These are phyloP conservation scores for Dactylonectria macrodidyma DNA, from an alignment of 2,329 filamentous ascomycete genomes.

Conservation along the genomic window DNA sequence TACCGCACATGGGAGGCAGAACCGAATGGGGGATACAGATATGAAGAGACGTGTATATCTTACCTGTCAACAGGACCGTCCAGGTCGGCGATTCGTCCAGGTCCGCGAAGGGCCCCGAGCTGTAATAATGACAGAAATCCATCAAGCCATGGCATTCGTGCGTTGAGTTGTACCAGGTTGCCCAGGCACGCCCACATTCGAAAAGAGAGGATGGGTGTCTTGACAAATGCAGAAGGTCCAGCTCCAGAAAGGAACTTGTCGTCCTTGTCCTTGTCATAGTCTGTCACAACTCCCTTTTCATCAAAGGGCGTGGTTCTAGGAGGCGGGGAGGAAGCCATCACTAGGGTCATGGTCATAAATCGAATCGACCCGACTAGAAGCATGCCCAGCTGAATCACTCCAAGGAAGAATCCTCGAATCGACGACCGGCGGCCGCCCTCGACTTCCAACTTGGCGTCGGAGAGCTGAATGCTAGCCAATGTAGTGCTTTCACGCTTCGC, in stretches of 20 bases:
- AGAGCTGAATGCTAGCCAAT: constrained; percentile 31
- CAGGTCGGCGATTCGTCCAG: constrained; percentile 80
- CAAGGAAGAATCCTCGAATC: constrained; percentile 67
- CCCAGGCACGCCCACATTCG: constrained; percentile 82
- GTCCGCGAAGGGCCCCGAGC: constrained; percentile 80
- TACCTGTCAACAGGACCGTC: constrained; percentile 92
- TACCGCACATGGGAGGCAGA: constrained; percentile 46
- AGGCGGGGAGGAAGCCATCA: constrained; percentile 78
- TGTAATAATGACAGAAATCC: constrained; percentile 83
- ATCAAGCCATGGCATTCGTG: constrained; percentile 92
- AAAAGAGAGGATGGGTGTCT: constrained; percentile 82
- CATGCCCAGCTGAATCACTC: constrained; percentile 68
- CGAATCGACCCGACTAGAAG: constrained; percentile 75
- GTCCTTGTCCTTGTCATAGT: constrained; percentile 43
- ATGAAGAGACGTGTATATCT: constrained; percentile 59
- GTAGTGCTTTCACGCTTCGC: constrained; percentile 33
- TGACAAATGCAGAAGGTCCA: constrained; percentile 47
- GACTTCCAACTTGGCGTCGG: constrained; percentile 28
- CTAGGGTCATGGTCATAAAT: constrained; percentile 74
- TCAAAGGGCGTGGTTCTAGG: constrained; percentile 58
- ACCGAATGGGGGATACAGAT: constrained; percentile 48
- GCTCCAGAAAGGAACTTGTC: constrained; percentile 34
- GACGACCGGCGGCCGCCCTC: constrained; percentile 54
- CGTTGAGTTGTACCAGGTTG: constrained; percentile 79
- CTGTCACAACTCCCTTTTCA: constrained; percentile 41